A percentile compares a stretch with the other conserved stretches of the same genome.
phyloP scores from a whole-genome alignment of 352 stramenopile genomes.

The Pythium insidiosum region DNA sequence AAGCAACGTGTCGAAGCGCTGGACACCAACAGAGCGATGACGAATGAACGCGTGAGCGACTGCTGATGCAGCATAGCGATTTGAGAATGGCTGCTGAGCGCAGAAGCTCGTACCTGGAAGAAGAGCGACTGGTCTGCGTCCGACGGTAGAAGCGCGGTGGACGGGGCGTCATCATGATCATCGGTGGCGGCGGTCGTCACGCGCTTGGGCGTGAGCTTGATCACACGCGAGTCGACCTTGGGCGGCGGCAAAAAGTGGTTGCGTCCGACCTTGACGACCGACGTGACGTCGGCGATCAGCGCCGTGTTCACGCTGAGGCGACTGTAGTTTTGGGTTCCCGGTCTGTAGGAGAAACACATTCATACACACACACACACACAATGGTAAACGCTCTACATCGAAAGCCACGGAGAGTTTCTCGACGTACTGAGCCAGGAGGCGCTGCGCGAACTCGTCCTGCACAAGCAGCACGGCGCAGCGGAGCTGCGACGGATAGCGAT shows the following conservation, averaged over 20 bases:
- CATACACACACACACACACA: background rate
- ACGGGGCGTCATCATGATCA: slow-evolving; percentile 7
- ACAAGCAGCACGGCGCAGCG: slow-evolving; percentile 69
- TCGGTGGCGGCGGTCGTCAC: background rate
- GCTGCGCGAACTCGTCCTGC: slow-evolving; percentile 77
- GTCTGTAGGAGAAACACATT: slow-evolving; percentile 14
- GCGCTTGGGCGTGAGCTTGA: slow-evolving; percentile 47
- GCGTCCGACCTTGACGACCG: slow-evolving; percentile 46
- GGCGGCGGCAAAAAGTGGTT: slow-evolving; percentile 68
- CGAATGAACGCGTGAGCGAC: no score
- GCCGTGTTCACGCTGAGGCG: slow-evolving; percentile 74
- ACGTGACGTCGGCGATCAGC: slow-evolving; percentile 57
- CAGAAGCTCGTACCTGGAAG: slow-evolving; percentile 40
- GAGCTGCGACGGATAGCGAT: slow-evolving; percentile 38
- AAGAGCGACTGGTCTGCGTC: slow-evolving; percentile 26
- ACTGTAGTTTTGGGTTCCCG: slow-evolving; percentile 71
- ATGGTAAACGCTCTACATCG: background rate
- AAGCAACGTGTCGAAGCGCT: slow-evolving; percentile 72
- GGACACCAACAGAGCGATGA: no score
- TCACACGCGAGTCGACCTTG: slow-evolving; percentile 79
- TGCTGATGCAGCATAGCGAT: no score
- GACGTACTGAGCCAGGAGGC: slow-evolving; percentile 59
- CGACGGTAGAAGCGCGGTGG: slow-evolving; percentile 5
- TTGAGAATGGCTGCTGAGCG: no score
- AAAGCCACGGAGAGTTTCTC: background rate